These are phyloP conservation scores for Curvularia lunata DNA, from an alignment of 2,329 filamentous ascomycete genomes.

Conservation along the genomic window DNA sequence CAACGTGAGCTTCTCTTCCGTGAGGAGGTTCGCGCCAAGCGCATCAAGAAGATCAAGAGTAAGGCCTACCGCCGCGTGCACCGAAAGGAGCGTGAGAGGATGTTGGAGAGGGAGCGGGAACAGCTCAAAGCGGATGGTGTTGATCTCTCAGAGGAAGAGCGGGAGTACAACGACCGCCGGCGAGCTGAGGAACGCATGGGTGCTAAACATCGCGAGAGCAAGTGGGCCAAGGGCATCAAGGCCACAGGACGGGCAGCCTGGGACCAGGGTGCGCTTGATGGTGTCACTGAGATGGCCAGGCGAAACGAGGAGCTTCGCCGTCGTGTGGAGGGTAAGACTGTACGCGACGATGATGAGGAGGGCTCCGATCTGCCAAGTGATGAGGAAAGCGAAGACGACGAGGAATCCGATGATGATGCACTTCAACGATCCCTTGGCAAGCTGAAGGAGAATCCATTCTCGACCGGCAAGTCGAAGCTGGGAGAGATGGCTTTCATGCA, in stretches of 20 bases:
- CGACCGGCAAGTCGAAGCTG: slow-evolving; percentile 69
- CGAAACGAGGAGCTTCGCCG: slow-evolving; percentile 81
- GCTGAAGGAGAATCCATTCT: slow-evolving; percentile 56
- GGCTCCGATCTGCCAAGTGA: slow-evolving; percentile 58
- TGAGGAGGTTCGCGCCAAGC: slow-evolving; percentile 85
- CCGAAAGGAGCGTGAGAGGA: slow-evolving; percentile 73
- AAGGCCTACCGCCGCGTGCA: slow-evolving; percentile 94
- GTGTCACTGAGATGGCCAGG: slow-evolving; percentile 79
- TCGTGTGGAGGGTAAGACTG: slow-evolving; percentile 75
- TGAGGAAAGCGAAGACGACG: slow-evolving; percentile 63
- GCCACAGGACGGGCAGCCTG: slow-evolving; percentile 80
- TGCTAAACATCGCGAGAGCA: slow-evolving; percentile 83
- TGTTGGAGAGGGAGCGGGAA: slow-evolving; percentile 63
- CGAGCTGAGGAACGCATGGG: slow-evolving; percentile 86
- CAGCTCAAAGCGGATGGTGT: slow-evolving; percentile 65
- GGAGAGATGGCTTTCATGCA: slow-evolving; percentile 94
- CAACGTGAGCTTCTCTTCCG: slow-evolving; percentile 85
- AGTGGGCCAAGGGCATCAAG: slow-evolving; percentile 87
- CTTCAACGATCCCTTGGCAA: slow-evolving; percentile 47
- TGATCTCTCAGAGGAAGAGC: slow-evolving; percentile 68
- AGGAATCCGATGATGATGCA: slow-evolving; percentile 59
- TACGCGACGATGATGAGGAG: slow-evolving; percentile 57
- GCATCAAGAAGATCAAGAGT: slow-evolving; percentile 99
- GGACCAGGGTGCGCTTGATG: slow-evolving; percentile 84
- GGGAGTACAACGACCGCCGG: slow-evolving; percentile 71